Conservation (phyloP, 192 early-diverging fungal genomes). For the Rhizophagus prolifer region DNA sequence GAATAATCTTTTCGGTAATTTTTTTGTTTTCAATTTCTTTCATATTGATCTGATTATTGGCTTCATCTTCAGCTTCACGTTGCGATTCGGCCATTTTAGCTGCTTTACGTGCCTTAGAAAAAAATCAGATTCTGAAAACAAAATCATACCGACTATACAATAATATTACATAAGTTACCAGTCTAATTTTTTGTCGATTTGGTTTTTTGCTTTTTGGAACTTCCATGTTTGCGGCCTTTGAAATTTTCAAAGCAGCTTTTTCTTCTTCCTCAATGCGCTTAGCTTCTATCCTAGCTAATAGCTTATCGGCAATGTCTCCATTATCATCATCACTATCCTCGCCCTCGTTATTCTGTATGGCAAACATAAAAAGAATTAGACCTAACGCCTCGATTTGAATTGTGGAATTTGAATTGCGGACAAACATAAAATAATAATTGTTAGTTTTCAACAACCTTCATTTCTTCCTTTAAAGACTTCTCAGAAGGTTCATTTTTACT, state of each 20-base stretch:
- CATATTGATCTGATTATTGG: constrained; percentile 70
- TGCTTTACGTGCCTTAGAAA: constrained; percentile 60
- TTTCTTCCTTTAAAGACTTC: background rate
- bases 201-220: constrained; percentile 31
- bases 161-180: background rate
- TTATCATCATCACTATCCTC: background rate
- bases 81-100: constrained; percentile 71
- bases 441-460: background rate
- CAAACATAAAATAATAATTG: background rate
- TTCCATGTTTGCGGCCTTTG: constrained; percentile 22
- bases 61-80: constrained; percentile 75
- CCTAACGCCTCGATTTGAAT: background rate
- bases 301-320: background rate
- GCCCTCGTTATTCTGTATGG: background rate
- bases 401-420: background rate
- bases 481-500: background rate
- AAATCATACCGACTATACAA: background rate
- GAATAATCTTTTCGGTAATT: constrained; percentile 56
- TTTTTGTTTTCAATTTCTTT: constrained; percentile 69
- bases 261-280: background rate
- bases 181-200: constrained; percentile 54
- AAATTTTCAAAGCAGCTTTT: constrained; percentile 37
- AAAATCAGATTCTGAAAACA: background rate
- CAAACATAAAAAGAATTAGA: background rate
- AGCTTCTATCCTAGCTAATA: background rate